Evolutionary conservation across 257 asterid species (phyloP).

Genomic region (Solanum appendiculatum): DNA sequence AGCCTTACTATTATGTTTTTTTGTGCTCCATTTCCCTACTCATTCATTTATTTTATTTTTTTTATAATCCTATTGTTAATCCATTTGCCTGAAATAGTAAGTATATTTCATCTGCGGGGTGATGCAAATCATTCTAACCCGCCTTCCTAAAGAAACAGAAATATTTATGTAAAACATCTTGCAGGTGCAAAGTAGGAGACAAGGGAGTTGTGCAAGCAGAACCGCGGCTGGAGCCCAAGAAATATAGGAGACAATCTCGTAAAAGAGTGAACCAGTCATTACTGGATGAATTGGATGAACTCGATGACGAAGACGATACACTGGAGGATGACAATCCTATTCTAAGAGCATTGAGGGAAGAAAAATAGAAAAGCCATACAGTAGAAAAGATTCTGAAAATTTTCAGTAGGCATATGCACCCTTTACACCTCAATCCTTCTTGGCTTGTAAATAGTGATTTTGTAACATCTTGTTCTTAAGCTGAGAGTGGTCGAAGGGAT

Average conservation of each 20-base stretch:
- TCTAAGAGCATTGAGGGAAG: conserved; percentile 31
- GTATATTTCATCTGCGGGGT: not conserved
- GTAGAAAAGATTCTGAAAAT: not conserved
- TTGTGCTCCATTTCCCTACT: not conserved
- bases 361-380: not conserved
- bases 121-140: not conserved
- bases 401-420: not conserved
- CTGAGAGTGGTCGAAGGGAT: not conserved
- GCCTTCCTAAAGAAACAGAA: not conserved
- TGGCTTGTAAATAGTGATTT: not conserved
- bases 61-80: not conserved
- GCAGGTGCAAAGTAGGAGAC: conserved; percentile 71
- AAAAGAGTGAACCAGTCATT: conserved; percentile 76
- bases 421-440: not conserved
- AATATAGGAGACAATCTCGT: conserved; percentile 90
- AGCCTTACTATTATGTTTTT: not conserved
- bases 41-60: not conserved
- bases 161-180: not conserved
- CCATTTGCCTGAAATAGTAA: not conserved
- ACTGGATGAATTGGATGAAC: conserved; percentile 61
- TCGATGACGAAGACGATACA: conserved; percentile 41
- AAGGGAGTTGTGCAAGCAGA: conserved; percentile 80
- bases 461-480: not conserved
- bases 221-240: conserved; percentile 76
- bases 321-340: conserved; percentile 27